These are phyloP conservation scores for Mitragyna speciosa DNA, from an alignment of 257 asterid species.

Conservation along the genomic window DNA sequence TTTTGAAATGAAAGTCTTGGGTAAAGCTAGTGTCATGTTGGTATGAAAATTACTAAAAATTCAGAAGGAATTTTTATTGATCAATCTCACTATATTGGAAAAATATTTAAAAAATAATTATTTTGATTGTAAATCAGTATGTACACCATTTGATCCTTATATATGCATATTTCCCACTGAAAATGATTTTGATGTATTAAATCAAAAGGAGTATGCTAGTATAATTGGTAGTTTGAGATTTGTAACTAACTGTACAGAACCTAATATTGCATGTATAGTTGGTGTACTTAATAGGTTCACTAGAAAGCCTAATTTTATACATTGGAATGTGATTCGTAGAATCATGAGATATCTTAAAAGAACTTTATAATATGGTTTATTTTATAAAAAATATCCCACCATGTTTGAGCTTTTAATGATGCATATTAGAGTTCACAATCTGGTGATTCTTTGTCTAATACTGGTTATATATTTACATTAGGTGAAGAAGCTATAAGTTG, in stretches of 20 bases:
- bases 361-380: background rate
- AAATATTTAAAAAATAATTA: background rate
- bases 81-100: background rate
- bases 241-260: background rate
- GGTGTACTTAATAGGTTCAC: background rate
- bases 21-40: no score
- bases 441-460: background rate
- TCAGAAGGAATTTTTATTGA: no score
- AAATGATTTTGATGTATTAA: background rate
- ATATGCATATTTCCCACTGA: background rate
- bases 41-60: no score
- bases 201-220: constrained; percentile 3
- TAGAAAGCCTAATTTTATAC: background rate
- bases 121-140: background rate
- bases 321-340: background rate
- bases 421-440: background rate
- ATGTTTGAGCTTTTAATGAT: background rate
- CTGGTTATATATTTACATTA: background rate
- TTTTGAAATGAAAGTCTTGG: no score
- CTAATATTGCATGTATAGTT: background rate
- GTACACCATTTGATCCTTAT: background rate
- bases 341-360: background rate
- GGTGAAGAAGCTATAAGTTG: background rate
- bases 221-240: background rate
- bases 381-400: background rate